A percentile compares a stretch with the other conserved stretches of the same genome.
Evolutionary conservation across 2,329 filamentous ascomycete species (phyloP).

Genomic region (Metarhizium album): DNA sequence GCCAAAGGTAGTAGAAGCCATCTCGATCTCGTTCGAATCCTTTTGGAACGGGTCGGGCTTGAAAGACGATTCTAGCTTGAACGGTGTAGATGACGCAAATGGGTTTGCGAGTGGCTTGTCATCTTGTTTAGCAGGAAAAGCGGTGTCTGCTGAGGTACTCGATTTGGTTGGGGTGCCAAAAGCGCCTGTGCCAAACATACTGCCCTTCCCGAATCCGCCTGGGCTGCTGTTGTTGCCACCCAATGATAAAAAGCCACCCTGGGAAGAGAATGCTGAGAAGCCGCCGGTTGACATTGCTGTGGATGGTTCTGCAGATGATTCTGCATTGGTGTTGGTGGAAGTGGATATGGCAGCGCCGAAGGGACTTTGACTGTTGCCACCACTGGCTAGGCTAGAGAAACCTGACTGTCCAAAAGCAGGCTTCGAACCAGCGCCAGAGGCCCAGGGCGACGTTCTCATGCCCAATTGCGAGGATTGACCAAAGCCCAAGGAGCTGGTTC

Average conservation of each 20-base stretch:
- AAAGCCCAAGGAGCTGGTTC: constrained; percentile 38
- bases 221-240: constrained; percentile 23
- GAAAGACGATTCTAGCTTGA: constrained; percentile 60
- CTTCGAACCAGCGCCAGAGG: constrained; percentile 17
- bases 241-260: constrained; percentile 44
- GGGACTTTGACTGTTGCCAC: constrained; percentile 21
- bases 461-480: constrained; percentile 40
- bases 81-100: constrained; percentile 33
- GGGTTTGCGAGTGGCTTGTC: constrained; percentile 12
- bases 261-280: constrained; percentile 43
- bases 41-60: constrained; percentile 51
- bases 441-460: constrained; percentile 44
- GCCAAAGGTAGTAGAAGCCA: constrained; percentile 29
- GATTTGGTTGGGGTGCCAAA: constrained; percentile 19
- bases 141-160: constrained; percentile 13
- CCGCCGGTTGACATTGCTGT: constrained; percentile 39
- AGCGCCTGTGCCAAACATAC: constrained; percentile 24
- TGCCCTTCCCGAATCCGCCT: constrained; percentile 26
- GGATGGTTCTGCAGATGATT: constrained; percentile 20
- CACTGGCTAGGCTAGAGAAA: constrained; percentile 32
- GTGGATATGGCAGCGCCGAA: constrained; percentile 24
- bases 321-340: constrained; percentile 3
- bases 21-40: constrained; percentile 46
- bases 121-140: constrained; percentile 18
- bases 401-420: constrained; percentile 46